Percentiles rank a stretch among this genome's conserved stretches.
Evolutionary conservation across 2,329 filamentous ascomycete genomes (phyloP).

Genomic region (Penicillium sp.): DNA sequence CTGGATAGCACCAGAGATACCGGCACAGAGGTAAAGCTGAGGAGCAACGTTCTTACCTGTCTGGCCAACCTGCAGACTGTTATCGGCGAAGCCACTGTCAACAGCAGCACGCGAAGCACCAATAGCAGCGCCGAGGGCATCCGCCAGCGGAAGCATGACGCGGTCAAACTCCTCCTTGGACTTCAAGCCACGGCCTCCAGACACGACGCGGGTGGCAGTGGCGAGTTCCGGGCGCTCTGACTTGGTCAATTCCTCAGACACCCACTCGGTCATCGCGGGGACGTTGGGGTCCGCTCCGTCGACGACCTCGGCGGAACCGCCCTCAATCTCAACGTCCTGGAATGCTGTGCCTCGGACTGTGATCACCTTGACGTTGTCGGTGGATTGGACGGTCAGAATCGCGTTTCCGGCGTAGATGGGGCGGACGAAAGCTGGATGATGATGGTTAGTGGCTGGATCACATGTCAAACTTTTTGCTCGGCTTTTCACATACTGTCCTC

Average conservation of each 20-base stretch:
- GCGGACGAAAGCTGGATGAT: constrained; percentile 69
- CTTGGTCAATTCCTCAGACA: constrained; percentile 88
- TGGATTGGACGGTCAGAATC: constrained; percentile 90
- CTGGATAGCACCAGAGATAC: constrained; percentile 96
- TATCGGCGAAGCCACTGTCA: constrained; percentile 96
- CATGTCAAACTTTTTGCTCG: constrained; percentile 12
- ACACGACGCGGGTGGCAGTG: constrained; percentile 86
- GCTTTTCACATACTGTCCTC: constrained; percentile 66
- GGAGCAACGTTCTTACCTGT: constrained; percentile 98
- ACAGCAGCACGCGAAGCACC: constrained; percentile 93
- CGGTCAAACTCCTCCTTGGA: constrained; percentile 97
- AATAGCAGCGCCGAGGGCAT: constrained; percentile 90
- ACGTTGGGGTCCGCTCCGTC: constrained; percentile 81
- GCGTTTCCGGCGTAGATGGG: constrained; percentile 98
- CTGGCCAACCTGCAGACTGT: constrained; percentile 96
- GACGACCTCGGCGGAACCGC: constrained; percentile 72
- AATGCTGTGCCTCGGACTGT: constrained; percentile 95
- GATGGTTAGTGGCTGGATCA: constrained; percentile 22
- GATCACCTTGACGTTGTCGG: constrained; percentile 79
- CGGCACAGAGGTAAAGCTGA: constrained; percentile 89
- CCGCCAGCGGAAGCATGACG: constrained; percentile 86
- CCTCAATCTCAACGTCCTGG: constrained; percentile 66
- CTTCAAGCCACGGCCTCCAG: constrained; percentile 90
- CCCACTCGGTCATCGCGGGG: constrained; percentile 74
- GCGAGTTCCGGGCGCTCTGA: constrained; percentile 91